phyloP scores from a whole-genome alignment of 495 filamentous ascomycete species.

The Penicillium dipodomyicola region DNA sequence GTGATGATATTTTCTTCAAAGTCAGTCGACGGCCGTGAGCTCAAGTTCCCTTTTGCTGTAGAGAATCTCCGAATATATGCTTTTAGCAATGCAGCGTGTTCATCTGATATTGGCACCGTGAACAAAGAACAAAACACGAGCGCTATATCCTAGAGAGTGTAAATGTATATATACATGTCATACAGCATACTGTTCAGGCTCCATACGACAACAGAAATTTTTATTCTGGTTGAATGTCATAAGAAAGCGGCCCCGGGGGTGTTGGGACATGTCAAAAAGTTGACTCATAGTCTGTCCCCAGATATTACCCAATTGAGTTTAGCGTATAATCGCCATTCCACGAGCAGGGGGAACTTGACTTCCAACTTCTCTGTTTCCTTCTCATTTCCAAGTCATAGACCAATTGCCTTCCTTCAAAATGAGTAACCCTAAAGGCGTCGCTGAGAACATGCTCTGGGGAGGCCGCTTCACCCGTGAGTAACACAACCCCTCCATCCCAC shows the following conservation, averaged over 20 bases:
- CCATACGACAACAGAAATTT: not conserved
- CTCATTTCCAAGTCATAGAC: constrained; percentile 15
- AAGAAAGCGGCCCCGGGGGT: too few relatives aligned
- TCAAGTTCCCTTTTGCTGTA: not conserved
- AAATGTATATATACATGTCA: too few relatives aligned
- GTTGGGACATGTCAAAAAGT: not conserved
- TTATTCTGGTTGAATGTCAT: too few relatives aligned
- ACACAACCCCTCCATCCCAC: constrained; percentile 11
- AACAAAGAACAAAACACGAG: not conserved
- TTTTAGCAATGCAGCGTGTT: not conserved
- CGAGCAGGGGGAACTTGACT: constrained; percentile 9
- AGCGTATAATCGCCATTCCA: constrained; percentile 22
- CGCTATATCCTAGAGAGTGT: not conserved
- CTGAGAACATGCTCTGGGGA: constrained; percentile 73
- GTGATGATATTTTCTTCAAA: not conserved
- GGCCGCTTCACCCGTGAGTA: constrained; percentile 73
- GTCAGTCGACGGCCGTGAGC: not conserved
- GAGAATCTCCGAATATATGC: not conserved
- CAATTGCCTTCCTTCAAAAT: constrained; percentile 28
- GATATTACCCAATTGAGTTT: constrained; percentile 18
- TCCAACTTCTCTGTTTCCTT: constrained; percentile 6
- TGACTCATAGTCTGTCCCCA: constrained; percentile 9
- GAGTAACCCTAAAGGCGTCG: constrained; percentile 43
- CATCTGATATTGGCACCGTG: not conserved
- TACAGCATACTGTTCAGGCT: not conserved